Conservation (phyloP, 441 rosid species). For the Pelargonium australe region DNA sequence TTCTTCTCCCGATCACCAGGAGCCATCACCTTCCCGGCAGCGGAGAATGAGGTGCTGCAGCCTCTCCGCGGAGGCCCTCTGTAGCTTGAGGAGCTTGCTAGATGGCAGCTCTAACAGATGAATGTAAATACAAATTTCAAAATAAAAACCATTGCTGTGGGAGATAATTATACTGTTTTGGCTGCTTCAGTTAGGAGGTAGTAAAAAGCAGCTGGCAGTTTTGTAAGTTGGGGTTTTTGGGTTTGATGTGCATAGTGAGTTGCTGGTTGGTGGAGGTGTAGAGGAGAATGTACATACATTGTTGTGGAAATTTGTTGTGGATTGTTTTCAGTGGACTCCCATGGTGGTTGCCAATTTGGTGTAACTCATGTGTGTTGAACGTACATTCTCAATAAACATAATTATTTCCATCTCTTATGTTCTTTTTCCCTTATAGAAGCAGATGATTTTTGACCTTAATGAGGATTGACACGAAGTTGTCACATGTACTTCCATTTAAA, state of each 20-base stretch:
- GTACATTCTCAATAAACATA: background rate
- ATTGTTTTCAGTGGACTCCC: background rate
- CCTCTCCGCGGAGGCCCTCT: conserved; percentile 64
- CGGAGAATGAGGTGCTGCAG: conserved; percentile 51
- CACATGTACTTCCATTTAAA: no score
- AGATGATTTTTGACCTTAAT: no score
- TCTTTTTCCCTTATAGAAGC: no score
- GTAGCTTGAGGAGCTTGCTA: conserved; percentile 52
- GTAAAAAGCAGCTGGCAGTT: background rate
- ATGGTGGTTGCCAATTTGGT: background rate
- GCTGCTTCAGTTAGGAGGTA: background rate
- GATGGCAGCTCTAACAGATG: conserved; percentile 22
- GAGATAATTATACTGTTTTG: background rate
- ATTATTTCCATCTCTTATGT: no score
- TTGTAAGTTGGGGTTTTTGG: conserved; percentile 1
- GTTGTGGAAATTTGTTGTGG: background rate
- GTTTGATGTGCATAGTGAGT: background rate
- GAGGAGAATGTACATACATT: conserved; percentile 1
- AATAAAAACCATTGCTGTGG: background rate
- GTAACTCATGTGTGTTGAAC: background rate
- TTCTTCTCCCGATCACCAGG: conserved; percentile 35
- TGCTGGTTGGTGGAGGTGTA: background rate
- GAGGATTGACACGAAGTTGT: no score
- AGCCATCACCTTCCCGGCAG: conserved; percentile 32
- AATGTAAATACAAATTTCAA: background rate